phyloP scores from a whole-genome alignment of 73 alveolate genomes.

The Paramecium biaurelia region DNA sequence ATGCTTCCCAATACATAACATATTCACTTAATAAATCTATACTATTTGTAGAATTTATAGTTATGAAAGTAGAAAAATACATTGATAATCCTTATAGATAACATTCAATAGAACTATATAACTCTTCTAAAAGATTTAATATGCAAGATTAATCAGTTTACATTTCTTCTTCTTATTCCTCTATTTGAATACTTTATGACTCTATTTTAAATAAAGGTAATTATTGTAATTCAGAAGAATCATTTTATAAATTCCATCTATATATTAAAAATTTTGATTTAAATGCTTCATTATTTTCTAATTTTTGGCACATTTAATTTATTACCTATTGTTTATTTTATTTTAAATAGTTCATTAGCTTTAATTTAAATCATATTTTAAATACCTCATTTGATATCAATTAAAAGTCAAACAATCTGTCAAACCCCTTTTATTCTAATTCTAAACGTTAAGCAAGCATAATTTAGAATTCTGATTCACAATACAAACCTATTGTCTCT shows the following conservation, averaged over 20 bases:
- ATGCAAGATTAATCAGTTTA: not conserved
- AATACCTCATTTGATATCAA: constrained; percentile 1
- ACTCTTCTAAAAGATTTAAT: not conserved
- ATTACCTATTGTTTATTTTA: not conserved
- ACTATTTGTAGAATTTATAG: not conserved
- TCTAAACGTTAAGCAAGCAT: constrained; percentile 31
- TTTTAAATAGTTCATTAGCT: constrained; percentile 4
- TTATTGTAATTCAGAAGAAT: not conserved
- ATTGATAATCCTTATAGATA: not conserved
- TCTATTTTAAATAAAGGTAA: not conserved
- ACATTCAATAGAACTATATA: not conserved
- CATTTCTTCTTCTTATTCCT: not conserved
- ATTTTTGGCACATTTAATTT: not conserved
- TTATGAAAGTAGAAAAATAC: not conserved
- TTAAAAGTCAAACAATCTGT: constrained; percentile 10
- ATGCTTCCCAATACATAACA: not conserved
- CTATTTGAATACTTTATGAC: not conserved
- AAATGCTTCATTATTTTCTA: not conserved
- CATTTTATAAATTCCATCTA: not conserved
- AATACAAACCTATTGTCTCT: constrained; percentile 27
- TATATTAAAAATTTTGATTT: not conserved
- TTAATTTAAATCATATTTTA: not conserved
- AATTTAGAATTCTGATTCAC: constrained; percentile 11
- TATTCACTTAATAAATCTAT: constrained; percentile 10
- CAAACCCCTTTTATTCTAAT: constrained; percentile 39